Conservation (phyloP, 2,329 filamentous ascomycete species). For the Calonectria ilicicola region DNA sequence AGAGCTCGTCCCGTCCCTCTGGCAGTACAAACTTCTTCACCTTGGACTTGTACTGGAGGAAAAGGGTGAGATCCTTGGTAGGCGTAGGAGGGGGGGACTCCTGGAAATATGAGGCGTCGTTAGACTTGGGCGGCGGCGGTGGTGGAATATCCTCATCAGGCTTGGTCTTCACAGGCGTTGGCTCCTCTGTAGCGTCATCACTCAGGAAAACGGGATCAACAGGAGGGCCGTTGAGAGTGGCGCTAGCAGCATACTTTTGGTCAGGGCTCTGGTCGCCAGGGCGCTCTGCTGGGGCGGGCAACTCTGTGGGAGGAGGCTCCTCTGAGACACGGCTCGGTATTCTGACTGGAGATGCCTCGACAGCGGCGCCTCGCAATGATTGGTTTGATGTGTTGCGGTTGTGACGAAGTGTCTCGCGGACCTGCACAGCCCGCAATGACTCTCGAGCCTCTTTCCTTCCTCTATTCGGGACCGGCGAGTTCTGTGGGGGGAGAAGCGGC, state of each 20-base stretch:
- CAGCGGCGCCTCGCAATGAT: constrained; percentile 49
- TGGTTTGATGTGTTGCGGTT: constrained; percentile 61
- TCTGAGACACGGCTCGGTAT: constrained; percentile 73
- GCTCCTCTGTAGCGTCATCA: constrained; percentile 30
- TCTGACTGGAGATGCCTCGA: constrained; percentile 73
- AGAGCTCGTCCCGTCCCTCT: constrained; percentile 86
- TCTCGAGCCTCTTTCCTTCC: constrained; percentile 84
- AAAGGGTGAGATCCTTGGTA: constrained; percentile 91
- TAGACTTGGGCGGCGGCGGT: constrained; percentile 57
- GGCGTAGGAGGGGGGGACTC: constrained; percentile 73
- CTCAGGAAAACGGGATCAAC: constrained; percentile 55
- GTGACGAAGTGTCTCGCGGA: constrained; percentile 63
- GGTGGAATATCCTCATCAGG: constrained; percentile 36
- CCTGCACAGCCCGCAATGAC: constrained; percentile 78
- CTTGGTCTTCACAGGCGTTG: constrained; percentile 36
- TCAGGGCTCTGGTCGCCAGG: constrained; percentile 70
- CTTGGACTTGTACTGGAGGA: constrained; percentile 95
- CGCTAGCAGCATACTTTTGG: constrained; percentile 71
- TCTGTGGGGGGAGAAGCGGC: constrained; percentile 87
- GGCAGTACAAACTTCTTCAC: constrained; percentile 95
- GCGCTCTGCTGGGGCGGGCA: constrained; percentile 42
- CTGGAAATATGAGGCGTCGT: constrained; percentile 63
- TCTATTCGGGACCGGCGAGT: constrained; percentile 85
- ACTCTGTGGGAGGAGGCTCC: constrained; percentile 53
- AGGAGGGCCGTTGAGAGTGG: constrained; percentile 70